phyloP scores from a whole-genome alignment of 148 eudicot genomes.

The Fagopyrum tataricum region DNA sequence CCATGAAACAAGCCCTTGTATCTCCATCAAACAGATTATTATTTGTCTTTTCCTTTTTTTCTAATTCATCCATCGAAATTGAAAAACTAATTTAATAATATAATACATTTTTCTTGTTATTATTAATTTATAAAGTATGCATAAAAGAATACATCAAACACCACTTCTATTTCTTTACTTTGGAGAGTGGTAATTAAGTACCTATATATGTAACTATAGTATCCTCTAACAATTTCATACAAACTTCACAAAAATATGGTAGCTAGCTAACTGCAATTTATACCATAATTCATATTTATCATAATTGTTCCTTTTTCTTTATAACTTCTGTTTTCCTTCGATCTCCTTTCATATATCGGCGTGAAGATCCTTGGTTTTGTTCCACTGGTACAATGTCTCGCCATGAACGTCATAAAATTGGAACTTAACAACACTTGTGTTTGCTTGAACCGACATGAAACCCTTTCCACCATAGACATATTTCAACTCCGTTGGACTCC shows the following conservation, averaged over 20 bases:
- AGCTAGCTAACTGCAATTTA: no score
- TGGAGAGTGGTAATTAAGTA: no score
- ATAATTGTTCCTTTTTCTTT: not conserved
- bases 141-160: not conserved
- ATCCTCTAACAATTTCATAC: no score
- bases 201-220: no score
- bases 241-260: no score
- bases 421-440: slow-evolving; percentile 20
- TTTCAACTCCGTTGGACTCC: slow-evolving; percentile 40
- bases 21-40: no score
- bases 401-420: slow-evolving; percentile 52
- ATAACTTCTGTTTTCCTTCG: not conserved
- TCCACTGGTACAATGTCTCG: slow-evolving; percentile 50
- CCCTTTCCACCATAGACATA: slow-evolving; percentile 85
- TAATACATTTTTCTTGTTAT: no score
- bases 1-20: no score
- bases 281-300: not conserved
- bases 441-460: slow-evolving; percentile 59
- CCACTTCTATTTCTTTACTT: no score
- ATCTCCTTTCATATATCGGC: not conserved
- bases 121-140: not conserved
- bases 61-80: no score
- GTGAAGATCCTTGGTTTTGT: slow-evolving; percentile 9
- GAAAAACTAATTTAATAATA: no score
- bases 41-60: no score